phyloP scores from a whole-genome alignment of 345 rosid species.

The Citrus medica region DNA sequence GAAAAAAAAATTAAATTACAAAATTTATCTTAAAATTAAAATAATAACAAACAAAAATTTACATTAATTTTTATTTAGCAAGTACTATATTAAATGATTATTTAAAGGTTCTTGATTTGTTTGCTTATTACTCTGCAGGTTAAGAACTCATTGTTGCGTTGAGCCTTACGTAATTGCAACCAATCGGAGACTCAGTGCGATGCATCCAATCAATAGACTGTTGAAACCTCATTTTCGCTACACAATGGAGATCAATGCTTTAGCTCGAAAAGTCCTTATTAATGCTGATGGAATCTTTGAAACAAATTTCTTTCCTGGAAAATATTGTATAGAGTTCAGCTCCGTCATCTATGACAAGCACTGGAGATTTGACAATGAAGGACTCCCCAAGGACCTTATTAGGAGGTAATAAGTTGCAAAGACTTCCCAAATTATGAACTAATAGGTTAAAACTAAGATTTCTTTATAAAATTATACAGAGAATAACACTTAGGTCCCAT shows the following conservation, averaged over 20 bases:
- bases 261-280: conserved; percentile 53
- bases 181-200: conserved; percentile 59
- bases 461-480: no score
- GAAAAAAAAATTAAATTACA: no score
- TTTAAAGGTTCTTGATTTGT: conserved; percentile 17
- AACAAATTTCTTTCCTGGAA: conserved; percentile 49
- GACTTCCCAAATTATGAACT: no score
- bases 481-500: no score
- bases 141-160: conserved; percentile 59
- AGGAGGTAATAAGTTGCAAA: not conserved
- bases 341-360: conserved; percentile 45
- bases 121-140: conserved; percentile 30
- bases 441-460: no score
- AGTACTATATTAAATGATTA: no score
- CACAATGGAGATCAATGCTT: conserved; percentile 77
- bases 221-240: conserved; percentile 73
- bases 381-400: conserved; percentile 56
- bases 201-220: conserved; percentile 68
- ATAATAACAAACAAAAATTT: no score
- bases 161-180: conserved; percentile 76
- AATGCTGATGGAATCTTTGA: conserved; percentile 66
- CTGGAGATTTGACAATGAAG: conserved; percentile 57
- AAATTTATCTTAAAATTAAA: no score
- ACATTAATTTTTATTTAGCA: no score
- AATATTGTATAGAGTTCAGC: conserved; percentile 48